Percentiles rank a stretch among this genome's conserved stretches.
Evolutionary conservation across 768 basidiomycete genomes (phyloP).

Genomic region (Suillus placidus): DNA sequence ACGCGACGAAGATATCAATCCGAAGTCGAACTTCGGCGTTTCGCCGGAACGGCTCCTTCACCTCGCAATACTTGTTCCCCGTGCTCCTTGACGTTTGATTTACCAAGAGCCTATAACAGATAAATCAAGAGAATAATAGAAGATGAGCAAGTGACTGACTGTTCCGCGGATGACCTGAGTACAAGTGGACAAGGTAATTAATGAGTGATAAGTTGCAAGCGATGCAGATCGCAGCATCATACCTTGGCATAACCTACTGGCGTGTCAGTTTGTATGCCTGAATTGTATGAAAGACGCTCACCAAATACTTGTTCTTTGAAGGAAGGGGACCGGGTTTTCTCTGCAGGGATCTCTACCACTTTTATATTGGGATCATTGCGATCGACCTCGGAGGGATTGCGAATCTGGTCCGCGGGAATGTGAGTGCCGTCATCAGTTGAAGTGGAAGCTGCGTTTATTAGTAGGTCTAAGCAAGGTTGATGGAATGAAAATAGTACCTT

Average conservation of each 20-base stretch:
- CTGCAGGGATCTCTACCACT: conserved; percentile 27
- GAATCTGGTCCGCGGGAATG: conserved; percentile 33
- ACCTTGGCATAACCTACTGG: conserved; percentile 37
- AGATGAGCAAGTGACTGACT: conserved; percentile 21
- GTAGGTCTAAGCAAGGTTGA: neutral
- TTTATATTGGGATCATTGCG: conserved; percentile 28
- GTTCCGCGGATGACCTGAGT: conserved; percentile 34
- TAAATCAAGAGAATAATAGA: conserved; percentile 5
- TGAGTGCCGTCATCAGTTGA: conserved; percentile 39
- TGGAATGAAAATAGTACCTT: conserved; percentile 35
- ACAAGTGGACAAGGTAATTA: neutral
- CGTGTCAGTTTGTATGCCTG: neutral
- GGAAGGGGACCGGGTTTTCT: conserved; percentile 35
- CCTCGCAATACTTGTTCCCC: conserved; percentile 58
- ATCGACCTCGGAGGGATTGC: conserved; percentile 28
- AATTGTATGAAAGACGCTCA: conserved; percentile 25
- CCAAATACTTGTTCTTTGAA: conserved; percentile 66
- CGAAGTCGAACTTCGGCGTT: conserved; percentile 26
- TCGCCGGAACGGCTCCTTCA: conserved; percentile 37
- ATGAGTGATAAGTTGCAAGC: conserved; percentile 8
- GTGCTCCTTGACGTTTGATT: conserved; percentile 52
- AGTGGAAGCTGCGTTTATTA: conserved; percentile 32
- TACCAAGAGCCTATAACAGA: conserved; percentile 24
- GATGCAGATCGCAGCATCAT: conserved; percentile 7
- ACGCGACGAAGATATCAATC: neutral